Evolutionary conservation across 192 early-diverging fungal species (phyloP).

Genomic region (Coemansia sp.): DNA sequence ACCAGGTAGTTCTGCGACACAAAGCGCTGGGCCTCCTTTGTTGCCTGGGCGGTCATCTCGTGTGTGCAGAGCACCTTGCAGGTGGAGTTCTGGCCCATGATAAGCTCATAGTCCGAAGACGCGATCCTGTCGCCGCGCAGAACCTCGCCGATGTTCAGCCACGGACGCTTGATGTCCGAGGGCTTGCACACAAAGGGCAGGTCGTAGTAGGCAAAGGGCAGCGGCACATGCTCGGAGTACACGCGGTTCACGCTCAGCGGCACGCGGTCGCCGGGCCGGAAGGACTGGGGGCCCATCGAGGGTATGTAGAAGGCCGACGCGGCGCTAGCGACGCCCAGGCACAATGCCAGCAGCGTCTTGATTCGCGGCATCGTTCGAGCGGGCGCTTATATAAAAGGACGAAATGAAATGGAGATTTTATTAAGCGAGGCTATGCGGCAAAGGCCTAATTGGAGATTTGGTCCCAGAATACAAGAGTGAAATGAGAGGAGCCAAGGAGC

Average conservation of each 20-base stretch:
- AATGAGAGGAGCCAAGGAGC: too few species aligned
- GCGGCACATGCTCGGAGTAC: slow-evolving; percentile 63
- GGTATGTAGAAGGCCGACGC: slow-evolving; percentile 48
- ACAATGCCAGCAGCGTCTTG: background rate
- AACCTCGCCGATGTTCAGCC: slow-evolving; percentile 63
- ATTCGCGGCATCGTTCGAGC: background rate
- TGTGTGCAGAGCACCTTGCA: slow-evolving; percentile 60
- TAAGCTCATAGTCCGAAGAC: slow-evolving; percentile 56
- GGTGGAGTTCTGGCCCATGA: slow-evolving; percentile 45
- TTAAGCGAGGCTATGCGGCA: too few species aligned
- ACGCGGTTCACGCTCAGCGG: slow-evolving; percentile 67
- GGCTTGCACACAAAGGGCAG: slow-evolving; percentile 62
- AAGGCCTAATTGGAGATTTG: too few species aligned
- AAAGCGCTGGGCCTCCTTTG: slow-evolving; percentile 50
- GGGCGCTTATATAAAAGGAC: background rate
- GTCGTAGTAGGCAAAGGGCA: slow-evolving; percentile 65
- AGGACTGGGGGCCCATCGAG: slow-evolving; percentile 41
- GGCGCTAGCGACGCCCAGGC: background rate
- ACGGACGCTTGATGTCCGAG: slow-evolving; percentile 22
- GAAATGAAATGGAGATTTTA: too few species aligned
- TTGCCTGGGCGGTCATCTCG: slow-evolving; percentile 39
- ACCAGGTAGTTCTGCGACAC: slow-evolving; percentile 60
- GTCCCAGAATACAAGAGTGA: too few species aligned
- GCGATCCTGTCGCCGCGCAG: slow-evolving; percentile 70
- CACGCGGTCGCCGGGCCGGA: slow-evolving; percentile 54